Percentiles rank a stretch among this genome's conserved stretches.
Conservation (phyloP, 345 rosid genomes). For the Turritis glabra region DNA sequence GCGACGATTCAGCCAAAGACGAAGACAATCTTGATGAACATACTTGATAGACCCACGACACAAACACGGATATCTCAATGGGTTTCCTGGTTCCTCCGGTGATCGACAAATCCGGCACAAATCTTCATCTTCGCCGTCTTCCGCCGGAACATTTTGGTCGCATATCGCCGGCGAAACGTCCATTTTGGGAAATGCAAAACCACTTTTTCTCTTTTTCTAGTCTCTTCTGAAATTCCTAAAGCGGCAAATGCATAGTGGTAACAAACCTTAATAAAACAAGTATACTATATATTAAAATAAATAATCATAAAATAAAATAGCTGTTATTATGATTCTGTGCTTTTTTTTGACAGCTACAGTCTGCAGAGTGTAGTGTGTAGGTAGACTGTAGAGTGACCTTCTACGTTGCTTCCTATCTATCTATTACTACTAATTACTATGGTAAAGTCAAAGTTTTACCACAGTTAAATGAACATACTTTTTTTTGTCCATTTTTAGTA, state of each 20-base stretch:
- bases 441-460: background rate
- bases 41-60: constrained; percentile 37
- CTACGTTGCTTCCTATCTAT: background rate
- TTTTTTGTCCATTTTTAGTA: background rate
- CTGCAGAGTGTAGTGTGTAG: background rate
- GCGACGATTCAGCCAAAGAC: constrained; percentile 27
- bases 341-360: constrained; percentile 14
- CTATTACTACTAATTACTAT: background rate
- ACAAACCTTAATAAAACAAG: background rate
- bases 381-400: background rate
- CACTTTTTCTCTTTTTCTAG: background rate
- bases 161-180: background rate
- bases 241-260: constrained; percentile 10
- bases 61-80: constrained; percentile 24
- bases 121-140: constrained; percentile 16
- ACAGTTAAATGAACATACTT: background rate
- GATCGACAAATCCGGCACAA: constrained; percentile 26
- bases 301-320: background rate
- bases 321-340: background rate
- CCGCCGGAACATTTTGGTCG: background rate
- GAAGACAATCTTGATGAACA: constrained; percentile 28
- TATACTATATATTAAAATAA: no score
- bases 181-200: background rate
- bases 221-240: background rate
- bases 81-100: constrained; percentile 30